These are phyloP conservation scores for Henckelia pumila DNA, from an alignment of 257 asterid species.

Conservation along the genomic window DNA sequence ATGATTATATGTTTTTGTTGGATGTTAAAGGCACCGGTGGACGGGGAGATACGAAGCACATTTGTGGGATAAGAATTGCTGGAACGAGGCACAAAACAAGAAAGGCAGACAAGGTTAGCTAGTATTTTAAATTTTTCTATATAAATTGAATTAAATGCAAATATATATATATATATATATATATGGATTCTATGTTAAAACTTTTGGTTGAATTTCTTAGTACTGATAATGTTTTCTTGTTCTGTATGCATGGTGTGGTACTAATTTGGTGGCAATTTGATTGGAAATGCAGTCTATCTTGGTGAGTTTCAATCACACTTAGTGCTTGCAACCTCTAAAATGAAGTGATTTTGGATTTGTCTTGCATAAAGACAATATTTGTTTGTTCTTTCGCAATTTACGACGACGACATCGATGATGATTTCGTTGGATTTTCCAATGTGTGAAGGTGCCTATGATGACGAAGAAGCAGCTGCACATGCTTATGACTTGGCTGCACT, in stretches of 20 bases:
- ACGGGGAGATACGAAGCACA: slow-evolving; percentile 90
- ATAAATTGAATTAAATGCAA: background rate
- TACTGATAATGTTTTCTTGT: background rate
- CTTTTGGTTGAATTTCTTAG: background rate
- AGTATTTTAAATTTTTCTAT: too few species aligned
- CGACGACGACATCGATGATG: too few species aligned
- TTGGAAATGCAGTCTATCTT: slow-evolving; percentile 65
- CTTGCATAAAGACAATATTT: background rate
- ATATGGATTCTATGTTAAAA: background rate
- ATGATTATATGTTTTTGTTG: background rate
- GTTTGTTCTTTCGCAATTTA: background rate
- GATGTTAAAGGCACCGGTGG: slow-evolving; percentile 68
- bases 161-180: background rate
- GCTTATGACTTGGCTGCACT: slow-evolving; percentile 90
- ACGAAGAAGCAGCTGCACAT: slow-evolving; percentile 84
- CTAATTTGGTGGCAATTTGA: slow-evolving; percentile 22
- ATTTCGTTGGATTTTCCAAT: background rate
- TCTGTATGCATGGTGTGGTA: slow-evolving; percentile 16
- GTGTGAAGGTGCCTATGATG: slow-evolving; percentile 72
- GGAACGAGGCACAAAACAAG: slow-evolving; percentile 92
- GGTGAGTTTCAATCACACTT: slow-evolving; percentile 39
- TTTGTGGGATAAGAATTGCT: slow-evolving; percentile 90
- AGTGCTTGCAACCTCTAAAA: too few species aligned
- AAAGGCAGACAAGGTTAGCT: slow-evolving; percentile 90
- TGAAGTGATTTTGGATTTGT: too few species aligned